These are phyloP conservation scores for Fragaria iinumae DNA, from an alignment of 306 rosid genomes.

Conservation along the genomic window DNA sequence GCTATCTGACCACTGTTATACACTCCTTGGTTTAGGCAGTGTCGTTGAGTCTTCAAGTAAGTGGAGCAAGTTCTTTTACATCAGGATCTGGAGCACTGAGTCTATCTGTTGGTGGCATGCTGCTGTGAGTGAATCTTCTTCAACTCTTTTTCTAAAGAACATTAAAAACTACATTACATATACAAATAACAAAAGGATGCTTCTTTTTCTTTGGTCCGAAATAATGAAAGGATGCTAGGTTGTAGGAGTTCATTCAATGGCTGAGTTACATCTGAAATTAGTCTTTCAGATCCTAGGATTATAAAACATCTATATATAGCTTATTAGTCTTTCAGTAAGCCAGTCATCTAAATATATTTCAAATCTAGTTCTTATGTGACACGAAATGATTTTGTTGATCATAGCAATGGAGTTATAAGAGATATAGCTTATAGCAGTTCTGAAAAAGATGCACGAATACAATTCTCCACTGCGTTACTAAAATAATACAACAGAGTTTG, in stretches of 20 bases:
- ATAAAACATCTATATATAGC: no score
- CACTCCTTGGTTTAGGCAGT: conserved; percentile 51
- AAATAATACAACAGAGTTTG: conserved; percentile 12
- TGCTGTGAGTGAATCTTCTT: conserved; percentile 50
- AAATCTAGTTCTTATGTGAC: neutral
- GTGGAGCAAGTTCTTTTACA: conserved; percentile 57
- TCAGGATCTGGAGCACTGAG: conserved; percentile 53
- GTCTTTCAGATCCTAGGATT: neutral
- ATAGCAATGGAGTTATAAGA: neutral
- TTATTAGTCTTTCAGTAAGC: neutral
- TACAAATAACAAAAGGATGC: neutral
- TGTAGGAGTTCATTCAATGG: neutral
- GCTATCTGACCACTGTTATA: conserved; percentile 13
- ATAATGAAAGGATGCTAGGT: neutral
- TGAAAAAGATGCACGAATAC: conserved; percentile 3
- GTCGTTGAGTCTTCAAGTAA: conserved; percentile 64
- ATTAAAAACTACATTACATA: neutral
- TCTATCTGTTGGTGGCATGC: conserved; percentile 79
- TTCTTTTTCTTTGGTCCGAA: neutral
- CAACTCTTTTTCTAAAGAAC: conserved; percentile 6
- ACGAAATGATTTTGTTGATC: neutral
- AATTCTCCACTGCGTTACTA: conserved; percentile 3
- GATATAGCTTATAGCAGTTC: neutral
- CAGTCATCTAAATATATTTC: neutral
- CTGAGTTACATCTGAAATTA: neutral